These are phyloP conservation scores for Pisolithus orientalis DNA, from an alignment of 768 basidiomycete species.

Conservation along the genomic window DNA sequence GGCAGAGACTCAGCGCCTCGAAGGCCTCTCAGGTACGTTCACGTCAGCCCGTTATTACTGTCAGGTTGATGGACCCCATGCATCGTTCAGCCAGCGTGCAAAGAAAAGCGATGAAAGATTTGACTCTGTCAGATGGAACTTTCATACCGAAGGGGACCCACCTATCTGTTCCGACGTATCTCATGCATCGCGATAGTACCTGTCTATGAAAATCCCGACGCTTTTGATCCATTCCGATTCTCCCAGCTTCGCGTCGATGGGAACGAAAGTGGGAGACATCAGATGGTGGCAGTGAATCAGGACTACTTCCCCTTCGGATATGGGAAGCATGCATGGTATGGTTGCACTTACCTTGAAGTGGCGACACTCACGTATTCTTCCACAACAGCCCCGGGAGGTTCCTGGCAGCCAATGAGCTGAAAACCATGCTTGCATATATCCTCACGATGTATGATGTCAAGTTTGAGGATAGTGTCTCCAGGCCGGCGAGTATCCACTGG, in stretches of 20 bases:
- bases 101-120: conserved; percentile 27
- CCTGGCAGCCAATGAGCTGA: conserved; percentile 37
- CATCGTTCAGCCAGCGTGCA: conserved; percentile 18
- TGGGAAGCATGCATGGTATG: too few species aligned
- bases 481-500: too few species aligned
- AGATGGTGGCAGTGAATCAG: conserved; percentile 28
- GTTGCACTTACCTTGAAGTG: too few species aligned
- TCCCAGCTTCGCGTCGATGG: conserved; percentile 27
- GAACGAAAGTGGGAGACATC: conserved; percentile 27
- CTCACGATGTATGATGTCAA: conserved; percentile 35
- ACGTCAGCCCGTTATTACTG: background rate
- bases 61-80: background rate
- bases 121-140: conserved; percentile 34
- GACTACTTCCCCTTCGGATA: conserved; percentile 18
- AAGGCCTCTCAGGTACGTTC: conserved; percentile 11
- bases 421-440: conserved; percentile 38
- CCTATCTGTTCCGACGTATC: conserved; percentile 16
- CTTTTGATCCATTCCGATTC: conserved; percentile 48
- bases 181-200: conserved; percentile 12
- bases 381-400: conserved; percentile 34
- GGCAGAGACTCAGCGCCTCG: conserved; percentile 28
- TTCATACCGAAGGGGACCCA: conserved; percentile 28
- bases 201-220: conserved; percentile 27
- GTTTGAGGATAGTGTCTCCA: conserved; percentile 25
- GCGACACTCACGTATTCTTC: too few species aligned